These are phyloP conservation scores for Albatrellus sp. DNA, from an alignment of 1,284 basidiomycete genomes.

Conservation along the genomic window DNA sequence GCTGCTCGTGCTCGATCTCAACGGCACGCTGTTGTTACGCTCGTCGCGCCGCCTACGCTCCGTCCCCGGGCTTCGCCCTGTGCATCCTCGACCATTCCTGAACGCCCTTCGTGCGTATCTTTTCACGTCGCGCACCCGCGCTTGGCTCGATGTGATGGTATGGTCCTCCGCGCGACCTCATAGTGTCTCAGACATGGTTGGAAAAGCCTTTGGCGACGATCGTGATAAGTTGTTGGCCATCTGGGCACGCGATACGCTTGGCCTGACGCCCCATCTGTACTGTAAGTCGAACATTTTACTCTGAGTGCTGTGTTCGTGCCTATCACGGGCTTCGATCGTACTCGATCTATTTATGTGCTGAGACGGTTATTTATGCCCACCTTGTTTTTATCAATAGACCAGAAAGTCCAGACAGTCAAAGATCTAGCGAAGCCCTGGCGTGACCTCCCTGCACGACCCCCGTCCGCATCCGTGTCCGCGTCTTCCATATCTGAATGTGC, in stretches of 20 bases:
- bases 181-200: constrained; percentile 66
- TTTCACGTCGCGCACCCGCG: constrained; percentile 38
- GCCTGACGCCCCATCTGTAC: constrained; percentile 44
- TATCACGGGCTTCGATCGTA: not conserved
- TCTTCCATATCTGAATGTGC: not conserved
- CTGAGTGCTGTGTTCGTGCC: constrained; percentile 6
- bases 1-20: constrained; percentile 72
- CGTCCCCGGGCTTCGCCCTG: constrained; percentile 19
- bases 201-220: constrained; percentile 35
- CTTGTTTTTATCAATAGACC: constrained; percentile 24
- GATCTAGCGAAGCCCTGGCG: constrained; percentile 69
- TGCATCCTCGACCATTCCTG: constrained; percentile 61
- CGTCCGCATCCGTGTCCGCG: not conserved
- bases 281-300: constrained; percentile 28
- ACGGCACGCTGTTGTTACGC: constrained; percentile 71
- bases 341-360: not conserved
- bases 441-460: constrained; percentile 19
- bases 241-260: constrained; percentile 74
- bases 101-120: constrained; percentile 50
- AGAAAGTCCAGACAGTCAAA: constrained; percentile 63
- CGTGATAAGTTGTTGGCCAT: constrained; percentile 41
- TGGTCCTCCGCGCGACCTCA: constrained; percentile 81
- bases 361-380: constrained; percentile 3
- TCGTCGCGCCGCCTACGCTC: constrained; percentile 22
- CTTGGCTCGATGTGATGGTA: constrained; percentile 71